Evolutionary conservation across 2,329 filamentous ascomycete species (phyloP).

Genomic region (Fusarium ramigenum): DNA sequence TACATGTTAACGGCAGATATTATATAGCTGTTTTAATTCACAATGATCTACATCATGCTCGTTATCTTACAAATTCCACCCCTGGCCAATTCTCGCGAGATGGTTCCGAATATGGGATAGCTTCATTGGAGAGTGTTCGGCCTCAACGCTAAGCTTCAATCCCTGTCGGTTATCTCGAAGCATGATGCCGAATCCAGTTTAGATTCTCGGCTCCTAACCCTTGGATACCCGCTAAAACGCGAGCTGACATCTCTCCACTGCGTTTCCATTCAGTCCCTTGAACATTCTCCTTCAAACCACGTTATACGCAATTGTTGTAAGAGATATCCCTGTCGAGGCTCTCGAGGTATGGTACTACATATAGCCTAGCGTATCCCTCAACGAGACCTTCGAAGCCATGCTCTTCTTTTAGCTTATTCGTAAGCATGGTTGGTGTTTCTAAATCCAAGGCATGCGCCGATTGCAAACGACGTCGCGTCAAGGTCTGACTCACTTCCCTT

Average conservation of each 20-base stretch:
- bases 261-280: not conserved
- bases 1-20: not conserved
- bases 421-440: slow-evolving; percentile 7
- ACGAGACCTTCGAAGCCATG: accelerated
- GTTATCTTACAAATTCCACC: slow-evolving; percentile 19
- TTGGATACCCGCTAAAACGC: not conserved
- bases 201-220: not conserved
- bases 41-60: not conserved
- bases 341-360: not conserved
- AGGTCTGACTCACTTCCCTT: not conserved
- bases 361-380: not conserved
- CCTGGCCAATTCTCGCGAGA: not conserved
- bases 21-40: not conserved
- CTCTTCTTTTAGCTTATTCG: accelerated
- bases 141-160: too few relatives aligned
- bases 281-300: not conserved
- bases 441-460: slow-evolving; percentile 11
- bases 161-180: not conserved
- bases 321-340: not conserved
- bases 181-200: not conserved
- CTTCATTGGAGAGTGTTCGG: not conserved
- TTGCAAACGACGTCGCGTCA: slow-evolving; percentile 16
- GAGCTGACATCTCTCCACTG: not conserved
- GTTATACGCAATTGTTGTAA: accelerated
- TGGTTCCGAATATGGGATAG: not conserved